Percentiles rank a stretch among this genome's conserved stretches.
Evolutionary conservation across 192 early-diverging fungal species (phyloP).

Genomic region (Umbelopsis ramanniana): DNA sequence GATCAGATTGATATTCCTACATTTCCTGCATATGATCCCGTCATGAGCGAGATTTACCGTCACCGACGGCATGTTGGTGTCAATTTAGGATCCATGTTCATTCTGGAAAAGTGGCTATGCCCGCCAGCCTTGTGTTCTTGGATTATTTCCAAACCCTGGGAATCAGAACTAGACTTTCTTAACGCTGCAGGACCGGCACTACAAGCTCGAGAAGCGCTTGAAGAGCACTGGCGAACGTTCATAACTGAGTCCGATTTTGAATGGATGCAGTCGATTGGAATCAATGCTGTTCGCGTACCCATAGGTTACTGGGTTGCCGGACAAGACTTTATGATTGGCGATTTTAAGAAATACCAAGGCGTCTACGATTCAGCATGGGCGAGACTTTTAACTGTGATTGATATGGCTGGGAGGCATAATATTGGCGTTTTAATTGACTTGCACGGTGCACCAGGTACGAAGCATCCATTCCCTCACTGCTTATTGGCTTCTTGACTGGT

Average conservation of each 20-base stretch:
- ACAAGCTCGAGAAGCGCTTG: constrained; percentile 47
- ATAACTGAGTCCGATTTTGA: constrained; percentile 62
- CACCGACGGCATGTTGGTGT: constrained; percentile 31
- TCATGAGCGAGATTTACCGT: constrained; percentile 15
- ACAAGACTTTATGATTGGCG: constrained; percentile 46
- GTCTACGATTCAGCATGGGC: constrained; percentile 58
- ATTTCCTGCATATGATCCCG: constrained; percentile 27
- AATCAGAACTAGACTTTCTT: constrained; percentile 31
- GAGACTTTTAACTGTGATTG: constrained; percentile 53
- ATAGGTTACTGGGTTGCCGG: constrained; percentile 71
- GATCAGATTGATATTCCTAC: constrained; percentile 15
- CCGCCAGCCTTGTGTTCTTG: background rate
- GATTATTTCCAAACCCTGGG: background rate
- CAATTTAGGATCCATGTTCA: constrained; percentile 26
- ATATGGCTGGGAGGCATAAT: constrained; percentile 57
- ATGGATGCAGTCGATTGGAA: constrained; percentile 44
- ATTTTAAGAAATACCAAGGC: constrained; percentile 39
- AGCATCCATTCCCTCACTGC: no score
- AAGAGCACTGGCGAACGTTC: constrained; percentile 60
- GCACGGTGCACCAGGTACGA: constrained; percentile 64
- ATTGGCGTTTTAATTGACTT: constrained; percentile 68
- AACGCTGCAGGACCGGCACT: background rate
- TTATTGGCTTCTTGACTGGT: no score
- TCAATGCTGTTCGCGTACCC: constrained; percentile 70
- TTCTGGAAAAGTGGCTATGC: constrained; percentile 26